A percentile compares a stretch with the other conserved stretches of the same genome.
These are phyloP conservation scores for Leccinum solheimii DNA, from an alignment of 1,284 basidiomycete genomes.

Conservation along the genomic window DNA sequence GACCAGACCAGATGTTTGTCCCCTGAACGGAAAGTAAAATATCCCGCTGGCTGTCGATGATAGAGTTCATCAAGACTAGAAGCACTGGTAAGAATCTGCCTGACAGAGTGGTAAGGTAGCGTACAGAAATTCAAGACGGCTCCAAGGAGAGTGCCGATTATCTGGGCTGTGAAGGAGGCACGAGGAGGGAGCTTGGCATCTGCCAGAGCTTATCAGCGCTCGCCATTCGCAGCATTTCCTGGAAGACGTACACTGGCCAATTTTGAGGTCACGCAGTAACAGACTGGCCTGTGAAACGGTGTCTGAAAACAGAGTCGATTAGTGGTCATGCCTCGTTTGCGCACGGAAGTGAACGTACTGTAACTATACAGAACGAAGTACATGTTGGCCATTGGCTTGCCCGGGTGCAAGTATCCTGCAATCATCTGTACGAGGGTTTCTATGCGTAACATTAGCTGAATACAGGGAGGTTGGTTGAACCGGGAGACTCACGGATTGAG, in stretches of 20 bases:
- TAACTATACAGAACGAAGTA: constrained; percentile 58
- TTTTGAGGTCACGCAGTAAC: constrained; percentile 56
- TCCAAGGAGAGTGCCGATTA: constrained; percentile 48
- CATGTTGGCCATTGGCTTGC: constrained; percentile 60
- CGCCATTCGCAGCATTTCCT: constrained; percentile 4
- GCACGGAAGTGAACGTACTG: constrained; percentile 31
- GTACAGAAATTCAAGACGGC: constrained; percentile 53
- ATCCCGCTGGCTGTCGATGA: constrained; percentile 53
- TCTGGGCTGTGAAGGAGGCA: constrained; percentile 63
- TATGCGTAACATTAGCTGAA: constrained; percentile 6
- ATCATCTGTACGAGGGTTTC: constrained; percentile 53
- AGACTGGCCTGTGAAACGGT: constrained; percentile 45
- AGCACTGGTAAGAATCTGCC: background rate
- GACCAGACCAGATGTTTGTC: constrained; percentile 64
- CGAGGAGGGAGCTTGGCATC: constrained; percentile 68
- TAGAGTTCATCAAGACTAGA: constrained; percentile 54
- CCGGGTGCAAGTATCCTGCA: constrained; percentile 60
- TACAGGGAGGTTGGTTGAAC: too few species aligned
- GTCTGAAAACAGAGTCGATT: constrained; percentile 28
- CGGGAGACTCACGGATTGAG: constrained; percentile 42
- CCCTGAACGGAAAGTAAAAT: constrained; percentile 49
- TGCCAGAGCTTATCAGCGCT: constrained; percentile 5
- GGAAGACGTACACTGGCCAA: constrained; percentile 50
- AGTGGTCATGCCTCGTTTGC: background rate
- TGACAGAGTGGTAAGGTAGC: background rate